Conservation (phyloP, 306 rosid genomes). For the Gynostemma pentaphyllum region DNA sequence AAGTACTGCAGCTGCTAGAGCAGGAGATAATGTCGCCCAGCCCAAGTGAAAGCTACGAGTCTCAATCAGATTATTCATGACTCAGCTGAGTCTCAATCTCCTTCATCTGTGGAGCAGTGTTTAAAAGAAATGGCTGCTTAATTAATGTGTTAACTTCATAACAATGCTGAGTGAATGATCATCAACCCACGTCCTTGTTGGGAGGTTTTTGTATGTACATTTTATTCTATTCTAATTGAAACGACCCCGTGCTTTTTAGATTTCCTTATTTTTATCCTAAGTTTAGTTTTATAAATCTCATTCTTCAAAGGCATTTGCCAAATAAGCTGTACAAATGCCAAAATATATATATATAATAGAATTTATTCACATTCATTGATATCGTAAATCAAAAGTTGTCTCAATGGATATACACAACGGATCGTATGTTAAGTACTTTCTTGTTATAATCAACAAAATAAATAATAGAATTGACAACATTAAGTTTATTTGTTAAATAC, state of each 20-base stretch:
- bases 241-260: not conserved
- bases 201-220: not conserved
- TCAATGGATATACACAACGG: too few relatives aligned
- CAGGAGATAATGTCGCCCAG: conserved; percentile 82
- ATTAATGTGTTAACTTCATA: not conserved
- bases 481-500: too few relatives aligned
- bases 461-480: too few relatives aligned
- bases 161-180: not conserved
- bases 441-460: too few relatives aligned
- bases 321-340: not conserved
- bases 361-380: too few relatives aligned
- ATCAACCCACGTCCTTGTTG: not conserved
- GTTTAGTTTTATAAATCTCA: not conserved
- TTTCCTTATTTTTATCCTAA: too few relatives aligned
- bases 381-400: too few relatives aligned
- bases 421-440: too few relatives aligned
- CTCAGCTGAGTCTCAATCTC: not conserved
- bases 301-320: not conserved
- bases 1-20: conserved; percentile 74
- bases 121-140: not conserved
- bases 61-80: conserved; percentile 64
- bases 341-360: too few relatives aligned
- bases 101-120: conserved; percentile 4
- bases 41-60: conserved; percentile 71
- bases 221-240: not conserved